Percentiles rank a stretch among this genome's conserved stretches.
Evolutionary conservation across 768 basidiomycete genomes (phyloP).

Genomic region (Hygrocybe punicea): DNA sequence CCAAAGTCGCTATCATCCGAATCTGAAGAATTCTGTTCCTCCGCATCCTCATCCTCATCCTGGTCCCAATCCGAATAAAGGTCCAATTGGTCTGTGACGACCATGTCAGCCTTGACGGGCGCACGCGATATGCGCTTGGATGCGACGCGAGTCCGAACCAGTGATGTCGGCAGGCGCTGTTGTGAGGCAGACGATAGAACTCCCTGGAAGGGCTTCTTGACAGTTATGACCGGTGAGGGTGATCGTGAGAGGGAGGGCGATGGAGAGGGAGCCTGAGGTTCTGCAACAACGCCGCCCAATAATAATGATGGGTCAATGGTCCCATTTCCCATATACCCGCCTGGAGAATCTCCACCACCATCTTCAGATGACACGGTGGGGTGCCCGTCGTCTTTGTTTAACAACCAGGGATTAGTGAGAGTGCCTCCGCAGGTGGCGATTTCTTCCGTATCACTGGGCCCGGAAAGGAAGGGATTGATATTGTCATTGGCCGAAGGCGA

Average conservation of each 20-base stretch:
- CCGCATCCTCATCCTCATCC: too few relatives aligned
- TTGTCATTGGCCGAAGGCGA: neutral
- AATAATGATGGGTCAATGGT: conserved; percentile 7
- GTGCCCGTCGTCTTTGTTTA: conserved; percentile 20
- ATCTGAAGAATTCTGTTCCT: neutral
- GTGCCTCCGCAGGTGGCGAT: neutral
- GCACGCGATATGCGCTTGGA: neutral
- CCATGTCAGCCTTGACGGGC: neutral
- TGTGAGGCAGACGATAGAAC: too few relatives aligned
- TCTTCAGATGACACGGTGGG: neutral
- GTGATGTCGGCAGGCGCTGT: neutral
- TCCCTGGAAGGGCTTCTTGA: neutral
- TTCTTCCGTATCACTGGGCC: neutral
- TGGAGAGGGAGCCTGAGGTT: neutral
- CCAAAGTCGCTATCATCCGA: neutral
- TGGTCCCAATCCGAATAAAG: neutral
- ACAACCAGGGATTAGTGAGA: conserved; percentile 4
- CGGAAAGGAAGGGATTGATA: neutral
- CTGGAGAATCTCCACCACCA: neutral
- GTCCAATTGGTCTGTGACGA: neutral
- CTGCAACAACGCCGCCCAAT: neutral
- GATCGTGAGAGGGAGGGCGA: conserved; percentile 1
- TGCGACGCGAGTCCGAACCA: neutral
- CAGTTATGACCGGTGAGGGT: neutral
- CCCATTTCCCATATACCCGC: neutral